Evolutionary conservation across 2,329 filamentous ascomycete genomes (phyloP), one percentile per base, ranked within the genome.

Genomic region (Arachnomyces sp.): DNA sequence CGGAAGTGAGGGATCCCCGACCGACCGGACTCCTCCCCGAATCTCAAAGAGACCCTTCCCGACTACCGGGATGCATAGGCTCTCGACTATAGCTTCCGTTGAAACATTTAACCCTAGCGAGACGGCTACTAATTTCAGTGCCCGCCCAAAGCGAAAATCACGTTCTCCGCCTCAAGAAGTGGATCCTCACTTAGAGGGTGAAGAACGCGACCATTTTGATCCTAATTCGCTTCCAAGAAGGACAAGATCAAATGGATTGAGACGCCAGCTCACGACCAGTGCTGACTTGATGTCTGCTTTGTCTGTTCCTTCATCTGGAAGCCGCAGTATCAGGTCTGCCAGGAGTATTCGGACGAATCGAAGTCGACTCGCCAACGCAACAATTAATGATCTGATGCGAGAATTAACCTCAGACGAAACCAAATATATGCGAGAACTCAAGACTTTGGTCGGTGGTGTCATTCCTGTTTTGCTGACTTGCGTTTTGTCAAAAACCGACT

Each of bases 251-350:
- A 60, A 53, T 14, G 62, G 61, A 17, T 67, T 86, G 28, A 86
- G 84, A 60, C 77, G 86, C 47, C 79, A 84, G 44, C 73, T 95
- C 30, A 95, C 89, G 3, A 94, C 86, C 44, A 89, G 96, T 62
- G 88, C 88, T 12, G 92, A 98, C 61, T 72, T 98, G 16, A 86
- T 98, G 30, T 96, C 92, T 1, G 87, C 95, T 2, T 71, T 98
- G 7, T 96, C 89, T 17, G 66, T 76, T 28, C 73, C 77, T 11
- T 40, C 38, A 29, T 37, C 15, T 66, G 62, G 37, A 73, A 76
- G 74, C 44, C 79, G 73, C 55, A 88, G 82, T 56, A 78, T 86
- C 45, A 77, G 81, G 43, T 89, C 87, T 16, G 78, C 83, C 18
- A 78, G 84, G 33, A 94, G 86, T 60, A 76, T 92, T 41, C 80